Conservation (phyloP, 495 filamentous ascomycete genomes). For the Polyplosphaeria fusca region DNA sequence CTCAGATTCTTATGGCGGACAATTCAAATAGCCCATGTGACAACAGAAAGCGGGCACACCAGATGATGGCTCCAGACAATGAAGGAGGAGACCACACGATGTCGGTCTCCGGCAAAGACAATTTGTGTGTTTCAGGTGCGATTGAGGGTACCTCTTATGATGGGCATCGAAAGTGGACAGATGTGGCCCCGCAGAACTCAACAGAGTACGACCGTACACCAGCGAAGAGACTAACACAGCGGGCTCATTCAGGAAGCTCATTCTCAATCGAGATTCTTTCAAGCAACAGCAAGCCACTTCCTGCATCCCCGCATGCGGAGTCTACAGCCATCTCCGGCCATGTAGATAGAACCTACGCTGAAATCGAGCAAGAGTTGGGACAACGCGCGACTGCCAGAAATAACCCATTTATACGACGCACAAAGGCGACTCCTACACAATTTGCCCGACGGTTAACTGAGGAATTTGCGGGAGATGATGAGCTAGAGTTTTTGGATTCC, state of each 20-base stretch:
- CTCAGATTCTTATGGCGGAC: too few relatives aligned
- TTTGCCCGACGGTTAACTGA: slow-evolving; percentile 22
- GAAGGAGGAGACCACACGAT: too few relatives aligned
- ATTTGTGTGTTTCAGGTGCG: too few relatives aligned
- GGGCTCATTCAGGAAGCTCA: slow-evolving; percentile 1
- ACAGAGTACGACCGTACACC: slow-evolving; percentile 8
- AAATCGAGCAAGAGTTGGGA: slow-evolving; percentile 14
- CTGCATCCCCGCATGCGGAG: slow-evolving; percentile 26
- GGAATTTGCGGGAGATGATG: background rate
- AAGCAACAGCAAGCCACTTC: slow-evolving; percentile 31
- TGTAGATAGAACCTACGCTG: background rate
- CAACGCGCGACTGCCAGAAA: slow-evolving; percentile 11
- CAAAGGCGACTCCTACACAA: background rate
- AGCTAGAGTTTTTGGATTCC: background rate
- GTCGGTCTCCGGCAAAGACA: too few relatives aligned
- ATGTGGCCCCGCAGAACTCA: too few relatives aligned
- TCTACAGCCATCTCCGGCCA: slow-evolving; percentile 31
- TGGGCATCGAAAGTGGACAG: too few relatives aligned
- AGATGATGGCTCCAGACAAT: too few relatives aligned
- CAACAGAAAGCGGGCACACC: too few relatives aligned
- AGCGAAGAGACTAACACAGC: too few relatives aligned
- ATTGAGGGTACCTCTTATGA: too few relatives aligned
- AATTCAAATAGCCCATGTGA: too few relatives aligned
- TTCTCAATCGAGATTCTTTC: slow-evolving; percentile 12
- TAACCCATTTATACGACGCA: slow-evolving; percentile 14